Evolutionary conservation across 148 eudicot genomes (phyloP).

Genomic region (Chenopodium quinoa): DNA sequence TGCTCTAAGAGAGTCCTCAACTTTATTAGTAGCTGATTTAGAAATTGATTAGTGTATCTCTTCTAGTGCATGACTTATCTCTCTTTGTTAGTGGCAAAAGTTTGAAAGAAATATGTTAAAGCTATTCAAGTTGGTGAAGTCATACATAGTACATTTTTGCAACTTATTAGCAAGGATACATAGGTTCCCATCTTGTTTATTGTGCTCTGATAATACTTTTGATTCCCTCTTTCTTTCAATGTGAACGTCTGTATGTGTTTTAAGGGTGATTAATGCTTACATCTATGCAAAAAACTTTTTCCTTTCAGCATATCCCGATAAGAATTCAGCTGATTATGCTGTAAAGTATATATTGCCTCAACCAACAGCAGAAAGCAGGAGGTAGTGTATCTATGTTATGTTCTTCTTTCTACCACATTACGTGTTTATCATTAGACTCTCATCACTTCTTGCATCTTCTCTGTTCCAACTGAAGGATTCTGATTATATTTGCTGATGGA

Average conservation of each 20-base stretch:
- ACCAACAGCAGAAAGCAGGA: constrained; percentile 75
- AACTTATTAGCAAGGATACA: background rate
- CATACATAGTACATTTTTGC: background rate
- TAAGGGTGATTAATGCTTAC: background rate
- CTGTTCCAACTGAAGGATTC: constrained; percentile 52
- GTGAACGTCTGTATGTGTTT: background rate
- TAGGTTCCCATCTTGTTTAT: background rate
- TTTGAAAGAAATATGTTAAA: background rate
- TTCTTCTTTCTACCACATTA: background rate
- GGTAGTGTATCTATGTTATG: constrained; percentile 39
- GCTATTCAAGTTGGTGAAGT: background rate
- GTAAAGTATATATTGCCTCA: constrained; percentile 69
- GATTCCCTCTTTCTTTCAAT: constrained; percentile 5
- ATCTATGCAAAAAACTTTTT: background rate
- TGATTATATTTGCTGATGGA: constrained; percentile 75
- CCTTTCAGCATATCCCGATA: constrained; percentile 50
- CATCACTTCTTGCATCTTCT: constrained; percentile 9
- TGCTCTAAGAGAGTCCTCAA: background rate
- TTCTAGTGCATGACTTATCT: background rate
- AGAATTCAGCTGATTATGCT: constrained; percentile 44
- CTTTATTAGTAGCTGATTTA: background rate
- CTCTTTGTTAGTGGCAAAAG: no score
- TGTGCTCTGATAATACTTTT: background rate
- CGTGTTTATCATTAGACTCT: background rate
- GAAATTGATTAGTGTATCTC: background rate